Evolutionary conservation across 1,284 basidiomycete genomes (phyloP).

Genomic region (Earliella scabrosa): DNA sequence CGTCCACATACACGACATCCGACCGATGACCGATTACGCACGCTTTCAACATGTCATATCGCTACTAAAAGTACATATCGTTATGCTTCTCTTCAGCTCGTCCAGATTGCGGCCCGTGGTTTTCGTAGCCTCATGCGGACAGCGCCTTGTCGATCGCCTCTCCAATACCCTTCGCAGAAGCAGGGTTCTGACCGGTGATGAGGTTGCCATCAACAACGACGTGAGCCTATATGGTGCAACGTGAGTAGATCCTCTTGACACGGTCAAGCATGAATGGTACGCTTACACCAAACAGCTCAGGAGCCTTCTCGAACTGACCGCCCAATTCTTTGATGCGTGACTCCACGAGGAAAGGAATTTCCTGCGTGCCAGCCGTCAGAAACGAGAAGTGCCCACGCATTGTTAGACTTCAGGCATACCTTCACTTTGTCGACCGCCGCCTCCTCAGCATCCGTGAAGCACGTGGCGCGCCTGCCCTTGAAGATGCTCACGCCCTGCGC

Average conservation of each 20-base stretch:
- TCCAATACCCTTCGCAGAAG: slow-evolving; percentile 58
- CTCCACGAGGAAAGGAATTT: slow-evolving; percentile 76
- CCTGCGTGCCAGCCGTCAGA: slow-evolving; percentile 21
- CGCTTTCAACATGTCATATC: too few relatives aligned
- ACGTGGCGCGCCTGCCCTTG: slow-evolving; percentile 61
- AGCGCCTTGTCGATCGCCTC: slow-evolving; percentile 49
- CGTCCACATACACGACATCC: background rate
- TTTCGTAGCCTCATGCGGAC: slow-evolving; percentile 14
- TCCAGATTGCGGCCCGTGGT: too few relatives aligned
- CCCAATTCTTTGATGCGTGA: slow-evolving; percentile 62
- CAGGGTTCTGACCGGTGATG: slow-evolving; percentile 75
- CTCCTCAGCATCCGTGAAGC: slow-evolving; percentile 78
- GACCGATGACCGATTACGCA: too few relatives aligned
- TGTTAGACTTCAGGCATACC: slow-evolving; percentile 23
- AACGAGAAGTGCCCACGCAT: background rate
- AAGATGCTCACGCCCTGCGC: slow-evolving; percentile 65
- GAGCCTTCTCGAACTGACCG: slow-evolving; percentile 63
- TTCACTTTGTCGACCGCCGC: slow-evolving; percentile 45
- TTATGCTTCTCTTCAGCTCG: too few relatives aligned
- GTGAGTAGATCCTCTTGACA: background rate
- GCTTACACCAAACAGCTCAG: slow-evolving; percentile 59
- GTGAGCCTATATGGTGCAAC: slow-evolving; percentile 37
- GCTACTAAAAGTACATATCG: too few relatives aligned
- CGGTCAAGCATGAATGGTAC: too few relatives aligned
- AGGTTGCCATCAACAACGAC: slow-evolving; percentile 54